phyloP scores from a whole-genome alignment of 768 basidiomycete species.

The Boletellus ananiceps region DNA sequence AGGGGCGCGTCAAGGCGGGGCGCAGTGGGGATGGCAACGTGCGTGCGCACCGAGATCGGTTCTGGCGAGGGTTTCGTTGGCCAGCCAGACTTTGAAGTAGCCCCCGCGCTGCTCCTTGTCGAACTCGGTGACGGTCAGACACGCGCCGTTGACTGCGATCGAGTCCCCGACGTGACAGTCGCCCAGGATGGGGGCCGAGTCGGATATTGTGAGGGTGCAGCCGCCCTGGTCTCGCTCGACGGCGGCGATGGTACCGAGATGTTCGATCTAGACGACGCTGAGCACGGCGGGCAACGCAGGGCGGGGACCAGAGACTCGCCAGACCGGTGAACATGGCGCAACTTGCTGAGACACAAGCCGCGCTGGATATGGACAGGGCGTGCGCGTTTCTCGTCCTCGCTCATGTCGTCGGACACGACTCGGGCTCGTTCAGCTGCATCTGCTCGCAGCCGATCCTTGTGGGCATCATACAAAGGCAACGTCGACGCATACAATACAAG shows the following conservation, averaged over 20 bases:
- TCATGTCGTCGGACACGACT: conserved; percentile 16
- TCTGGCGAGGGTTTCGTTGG: conserved; percentile 88
- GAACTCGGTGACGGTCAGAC: conserved; percentile 89
- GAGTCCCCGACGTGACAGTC: conserved; percentile 96
- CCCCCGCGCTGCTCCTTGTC: conserved; percentile 56
- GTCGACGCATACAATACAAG: conserved; percentile 1
- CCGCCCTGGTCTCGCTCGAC: conserved; percentile 67
- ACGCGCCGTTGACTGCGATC: conserved; percentile 84
- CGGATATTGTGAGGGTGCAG: conserved; percentile 74
- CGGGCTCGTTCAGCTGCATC: conserved; percentile 4
- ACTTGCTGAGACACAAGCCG: background rate
- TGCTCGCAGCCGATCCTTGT: conserved; percentile 27
- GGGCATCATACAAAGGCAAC: conserved; percentile 44
- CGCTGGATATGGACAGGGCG: too few relatives aligned
- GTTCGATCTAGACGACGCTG: conserved; percentile 67
- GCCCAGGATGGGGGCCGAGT: conserved; percentile 66
- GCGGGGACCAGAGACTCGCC: conserved; percentile 39
- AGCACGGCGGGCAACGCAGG: background rate
- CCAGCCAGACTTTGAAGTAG: conserved; percentile 92
- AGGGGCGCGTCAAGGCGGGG: conserved; percentile 3
- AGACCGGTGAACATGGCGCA: conserved; percentile 71
- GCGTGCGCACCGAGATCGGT: conserved; percentile 75
- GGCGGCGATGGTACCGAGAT: conserved; percentile 68
- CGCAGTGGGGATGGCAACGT: background rate
- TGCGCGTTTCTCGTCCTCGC: background rate